phyloP scores from a whole-genome alignment of 2,329 filamentous ascomycete species.

The Aureobasidium musti region DNA sequence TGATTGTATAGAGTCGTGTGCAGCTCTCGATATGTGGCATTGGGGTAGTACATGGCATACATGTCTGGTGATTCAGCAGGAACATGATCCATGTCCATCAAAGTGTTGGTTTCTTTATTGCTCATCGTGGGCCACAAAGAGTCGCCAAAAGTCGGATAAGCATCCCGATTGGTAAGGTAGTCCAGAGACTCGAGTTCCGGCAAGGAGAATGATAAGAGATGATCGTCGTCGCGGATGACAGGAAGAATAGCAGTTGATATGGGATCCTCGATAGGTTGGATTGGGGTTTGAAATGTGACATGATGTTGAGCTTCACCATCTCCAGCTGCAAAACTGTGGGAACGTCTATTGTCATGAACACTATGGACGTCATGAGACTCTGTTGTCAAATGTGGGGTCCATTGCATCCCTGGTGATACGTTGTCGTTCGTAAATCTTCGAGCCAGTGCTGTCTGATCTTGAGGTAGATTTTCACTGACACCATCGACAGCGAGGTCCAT shows the following conservation, averaged over 20 bases:
- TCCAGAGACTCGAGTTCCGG: constrained; percentile 7
- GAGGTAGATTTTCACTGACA: not conserved
- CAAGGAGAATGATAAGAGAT: not conserved
- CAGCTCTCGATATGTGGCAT: constrained; percentile 39
- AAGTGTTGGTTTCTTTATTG: constrained; percentile 1
- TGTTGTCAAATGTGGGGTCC: not conserved
- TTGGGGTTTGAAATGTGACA: not conserved
- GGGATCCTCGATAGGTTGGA: not conserved
- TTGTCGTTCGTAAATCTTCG: not conserved
- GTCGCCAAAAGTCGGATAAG: constrained; percentile 16
- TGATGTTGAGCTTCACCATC: not conserved
- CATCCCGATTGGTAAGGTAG: constrained; percentile 9
- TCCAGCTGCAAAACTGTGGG: not conserved
- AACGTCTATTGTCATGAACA: not conserved
- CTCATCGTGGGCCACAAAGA: constrained; percentile 23
- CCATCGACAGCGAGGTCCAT: not conserved
- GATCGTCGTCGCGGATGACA: constrained; percentile 6
- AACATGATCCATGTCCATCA: constrained; percentile 25
- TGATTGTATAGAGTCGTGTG: constrained; percentile 38
- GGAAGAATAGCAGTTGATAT: not conserved
- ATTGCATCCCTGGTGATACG: not conserved
- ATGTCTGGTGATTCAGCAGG: constrained; percentile 33
- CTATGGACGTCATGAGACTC: not conserved
- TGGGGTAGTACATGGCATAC: constrained; percentile 41
- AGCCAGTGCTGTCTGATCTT: not conserved